Percentiles rank a stretch among this genome's conserved stretches.
These are phyloP conservation scores for Chaetomium strumarium DNA, from an alignment of 2,329 filamentous ascomycete species.

Conservation along the genomic window DNA sequence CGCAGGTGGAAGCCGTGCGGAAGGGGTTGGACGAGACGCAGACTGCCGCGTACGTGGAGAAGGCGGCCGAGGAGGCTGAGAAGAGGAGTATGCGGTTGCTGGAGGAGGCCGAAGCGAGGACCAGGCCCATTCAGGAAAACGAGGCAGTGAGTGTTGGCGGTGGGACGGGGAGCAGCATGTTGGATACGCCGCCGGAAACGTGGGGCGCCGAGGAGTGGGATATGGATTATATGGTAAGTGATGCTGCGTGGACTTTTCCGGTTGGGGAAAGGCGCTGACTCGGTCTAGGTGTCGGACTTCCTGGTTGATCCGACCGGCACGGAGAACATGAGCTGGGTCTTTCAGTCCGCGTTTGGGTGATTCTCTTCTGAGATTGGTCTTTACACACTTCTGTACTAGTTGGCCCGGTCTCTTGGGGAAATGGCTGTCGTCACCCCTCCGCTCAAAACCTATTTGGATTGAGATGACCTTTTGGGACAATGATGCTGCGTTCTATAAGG, in stretches of 20 bases:
- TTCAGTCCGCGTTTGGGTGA: background rate
- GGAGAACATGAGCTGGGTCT: constrained; percentile 4
- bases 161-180: constrained; percentile 18
- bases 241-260: background rate
- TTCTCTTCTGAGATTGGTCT: background rate
- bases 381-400: background rate
- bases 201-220: constrained; percentile 34
- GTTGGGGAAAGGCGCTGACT: background rate
- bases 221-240: constrained; percentile 37
- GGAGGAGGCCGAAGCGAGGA: constrained; percentile 19
- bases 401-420: background rate
- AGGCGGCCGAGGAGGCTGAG: constrained; percentile 29
- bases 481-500: too few relatives aligned
- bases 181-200: background rate
- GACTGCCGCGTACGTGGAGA: constrained; percentile 31
- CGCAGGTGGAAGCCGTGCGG: constrained; percentile 39
- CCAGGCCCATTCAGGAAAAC: constrained; percentile 14
- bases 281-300: background rate
- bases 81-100: constrained; percentile 24
- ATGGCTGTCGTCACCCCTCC: too few relatives aligned
- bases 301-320: background rate
- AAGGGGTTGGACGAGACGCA: constrained; percentile 32
- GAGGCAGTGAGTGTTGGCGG: constrained; percentile 18
- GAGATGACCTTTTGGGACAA: too few relatives aligned
- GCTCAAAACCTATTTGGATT: too few relatives aligned